Base-by-base conservation (phyloP, 2,329 filamentous ascomycete genomes). In the Aureobasidium sp. region DNA sequence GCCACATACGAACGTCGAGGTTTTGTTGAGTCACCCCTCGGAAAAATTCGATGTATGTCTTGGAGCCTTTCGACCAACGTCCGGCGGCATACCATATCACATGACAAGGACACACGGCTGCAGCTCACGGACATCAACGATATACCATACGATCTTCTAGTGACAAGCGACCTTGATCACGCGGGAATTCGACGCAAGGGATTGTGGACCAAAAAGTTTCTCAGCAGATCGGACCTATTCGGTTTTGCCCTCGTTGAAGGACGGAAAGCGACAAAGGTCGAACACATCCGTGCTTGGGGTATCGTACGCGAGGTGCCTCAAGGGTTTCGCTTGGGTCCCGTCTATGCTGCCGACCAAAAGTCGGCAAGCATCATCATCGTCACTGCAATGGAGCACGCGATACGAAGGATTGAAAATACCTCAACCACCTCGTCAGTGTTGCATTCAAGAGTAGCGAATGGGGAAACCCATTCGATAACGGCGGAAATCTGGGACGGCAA, bases 401-500 rank as follows among this genome's bases (percentile, higher is more conserved):
- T 21, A 49, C 49, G 11, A 55, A 61, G 17, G 51, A 58, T 2
- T 45, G 49, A 4, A 54, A 56, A 14, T 47, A 29, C 47, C 41
- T 55, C 22, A 35, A 32, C 35, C 19, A 24, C 3, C 25, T 21
- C 19, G 45, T 57, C 2, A 62, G 63, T 19, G 49, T 61, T 34
- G 29, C 29, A 34, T n/a, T 14, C 40, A 10, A 34, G 25, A 51
- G 29, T 22, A 45, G 12, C 40, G 58, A 16, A 59, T 53, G 0
- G 63, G 45, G 16, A 58, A 37, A 14, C n/a, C 44, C 32, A 37
- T 48, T 25, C 44, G 12, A 2, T 68, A 19, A 56, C 62, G n/a
- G 64, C 66, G 10, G 69, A 71, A 55, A 57, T 68, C 1, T 70
- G 67, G 57, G 59, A 61, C 7, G 59, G 58, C 3, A 70, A 70